Base-by-base conservation (phyloP, 257 asterid species). In the Schizonepeta tenuifolia region DNA sequence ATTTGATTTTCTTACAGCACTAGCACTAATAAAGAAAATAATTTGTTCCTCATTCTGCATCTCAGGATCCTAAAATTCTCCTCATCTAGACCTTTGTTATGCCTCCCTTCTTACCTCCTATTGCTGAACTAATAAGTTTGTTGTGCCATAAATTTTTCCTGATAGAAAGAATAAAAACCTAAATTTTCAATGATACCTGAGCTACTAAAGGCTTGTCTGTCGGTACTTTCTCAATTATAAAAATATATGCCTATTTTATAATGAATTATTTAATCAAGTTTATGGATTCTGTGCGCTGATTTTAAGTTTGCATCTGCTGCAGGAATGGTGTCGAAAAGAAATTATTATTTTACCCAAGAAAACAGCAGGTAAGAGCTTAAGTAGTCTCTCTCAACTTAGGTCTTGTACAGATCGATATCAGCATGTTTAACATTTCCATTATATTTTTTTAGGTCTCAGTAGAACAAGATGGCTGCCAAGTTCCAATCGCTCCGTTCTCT, bases 261-360 rank as follows among this genome's bases (percentile, higher is more conserved):
- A 61, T 36, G 18, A n/a, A n/a, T n/a, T n/a, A n/a, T n/a, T n/a
- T n/a, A n/a, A 38, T 65, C 66, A 24, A 71, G 58, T 54, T 65
- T 40, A 13, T 70, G 76, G 50, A 73, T 74, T 67, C 49, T 49
- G 43, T 67, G 71, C 57, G 50, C 67, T 83, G 66, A 74, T 55
- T 64, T 68, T 72, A 38, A 46, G 26, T 62, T 75, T 73, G 62
- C 61, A 47, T 80, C 21, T 80, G 80, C 82, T 82, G 74, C 88
- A 93, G 98, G 88, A 74, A 64, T 73, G 90, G 84, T 72, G 89
- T 83, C 41, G 79, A 67, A 70, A 85, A 82, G 86, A 87, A 82
- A 71, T 61, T 94, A 38, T 74, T 89, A 70, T 94, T 89, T 84
- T 94, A 94, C 79, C 98, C 98, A 22, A 86, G 83, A 78, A 86